Percentiles rank a stretch among this genome's conserved stretches.
These are phyloP conservation scores for Pelargonium australe DNA, from an alignment of 441 rosid genomes.

Conservation along the genomic window DNA sequence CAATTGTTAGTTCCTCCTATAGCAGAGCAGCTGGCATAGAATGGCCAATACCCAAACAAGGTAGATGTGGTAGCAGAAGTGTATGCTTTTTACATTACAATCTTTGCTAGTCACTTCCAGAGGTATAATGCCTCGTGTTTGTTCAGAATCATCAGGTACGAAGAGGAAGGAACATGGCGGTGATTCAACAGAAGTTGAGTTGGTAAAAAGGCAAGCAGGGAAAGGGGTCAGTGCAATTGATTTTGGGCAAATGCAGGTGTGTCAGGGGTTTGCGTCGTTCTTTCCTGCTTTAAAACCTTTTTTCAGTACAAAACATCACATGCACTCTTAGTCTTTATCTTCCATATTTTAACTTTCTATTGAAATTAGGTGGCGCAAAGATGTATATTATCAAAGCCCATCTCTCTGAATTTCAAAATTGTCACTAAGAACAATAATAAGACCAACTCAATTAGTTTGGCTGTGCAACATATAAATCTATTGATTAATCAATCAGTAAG, in stretches of 20 bases:
- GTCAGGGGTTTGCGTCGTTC: neutral
- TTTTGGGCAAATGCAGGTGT: conserved; percentile 16
- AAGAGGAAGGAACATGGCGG: conserved; percentile 55
- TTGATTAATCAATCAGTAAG: too few relatives aligned
- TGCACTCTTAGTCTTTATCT: neutral
- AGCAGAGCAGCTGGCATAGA: conserved; percentile 2
- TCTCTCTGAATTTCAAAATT: neutral
- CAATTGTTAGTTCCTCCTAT: conserved; percentile 8
- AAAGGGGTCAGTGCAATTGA: conserved; percentile 20
- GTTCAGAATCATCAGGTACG: conserved; percentile 27
- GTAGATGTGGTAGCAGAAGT: conserved; percentile 23
- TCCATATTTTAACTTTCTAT: neutral
- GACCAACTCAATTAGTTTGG: too few relatives aligned
- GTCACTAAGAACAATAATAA: too few relatives aligned
- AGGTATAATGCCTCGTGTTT: conserved; percentile 19
- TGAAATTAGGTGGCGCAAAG: neutral
- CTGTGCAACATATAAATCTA: too few relatives aligned
- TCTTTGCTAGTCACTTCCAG: conserved; percentile 3
- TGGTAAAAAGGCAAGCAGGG: conserved; percentile 31
- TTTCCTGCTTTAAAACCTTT: neutral
- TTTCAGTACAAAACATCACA: neutral
- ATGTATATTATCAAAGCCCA: neutral
- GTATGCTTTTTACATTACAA: conserved; percentile 4
- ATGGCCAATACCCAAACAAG: conserved; percentile 16
- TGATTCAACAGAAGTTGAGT: conserved; percentile 33